Evolutionary conservation across 805 yeast species (phyloP).

Genomic region (Saccharomycopsis sp.): DNA sequence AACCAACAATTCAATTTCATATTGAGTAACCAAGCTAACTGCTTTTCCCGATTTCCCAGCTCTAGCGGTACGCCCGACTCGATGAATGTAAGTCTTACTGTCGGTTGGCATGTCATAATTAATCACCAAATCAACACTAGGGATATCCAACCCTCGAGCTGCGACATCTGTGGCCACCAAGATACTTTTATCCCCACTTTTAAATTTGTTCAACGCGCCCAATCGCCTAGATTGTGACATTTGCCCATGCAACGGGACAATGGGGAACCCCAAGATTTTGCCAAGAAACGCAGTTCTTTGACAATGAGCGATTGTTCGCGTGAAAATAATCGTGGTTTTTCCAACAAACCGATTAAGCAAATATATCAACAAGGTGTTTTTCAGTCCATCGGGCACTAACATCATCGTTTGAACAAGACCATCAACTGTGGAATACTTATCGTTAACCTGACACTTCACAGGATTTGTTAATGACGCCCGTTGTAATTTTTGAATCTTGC

Average conservation of each 20-base stretch:
- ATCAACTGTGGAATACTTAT: slow-evolving; percentile 87
- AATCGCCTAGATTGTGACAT: slow-evolving; percentile 76
- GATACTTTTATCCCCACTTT: slow-evolving; percentile 60
- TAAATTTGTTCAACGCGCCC: slow-evolving; percentile 75
- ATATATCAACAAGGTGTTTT: slow-evolving; percentile 80
- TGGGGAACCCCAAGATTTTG: slow-evolving; percentile 74
- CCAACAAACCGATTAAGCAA: slow-evolving; percentile 77
- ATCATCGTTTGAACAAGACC: slow-evolving; percentile 84
- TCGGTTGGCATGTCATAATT: slow-evolving; percentile 80
- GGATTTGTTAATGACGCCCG: slow-evolving; percentile 87
- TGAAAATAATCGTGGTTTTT: slow-evolving; percentile 81
- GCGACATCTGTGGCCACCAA: slow-evolving; percentile 82
- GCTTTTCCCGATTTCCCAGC: slow-evolving; percentile 89
- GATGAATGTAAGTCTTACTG: slow-evolving; percentile 75
- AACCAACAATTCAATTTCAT: slow-evolving; percentile 81
- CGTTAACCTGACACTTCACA: slow-evolving; percentile 83
- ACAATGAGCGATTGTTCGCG: slow-evolving; percentile 92
- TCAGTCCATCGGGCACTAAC: slow-evolving; percentile 88
- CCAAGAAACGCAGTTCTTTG: slow-evolving; percentile 82
- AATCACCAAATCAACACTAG: slow-evolving; percentile 68
- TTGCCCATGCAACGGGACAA: slow-evolving; percentile 94
- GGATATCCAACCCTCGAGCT: slow-evolving; percentile 85
- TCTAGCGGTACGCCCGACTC: slow-evolving; percentile 95
- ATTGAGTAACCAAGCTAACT: slow-evolving; percentile 84
- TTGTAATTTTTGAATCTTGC: slow-evolving; percentile 89